phyloP scores from a whole-genome alignment of 1,284 basidiomycete genomes.

The Cryptococcus amylolentus region DNA sequence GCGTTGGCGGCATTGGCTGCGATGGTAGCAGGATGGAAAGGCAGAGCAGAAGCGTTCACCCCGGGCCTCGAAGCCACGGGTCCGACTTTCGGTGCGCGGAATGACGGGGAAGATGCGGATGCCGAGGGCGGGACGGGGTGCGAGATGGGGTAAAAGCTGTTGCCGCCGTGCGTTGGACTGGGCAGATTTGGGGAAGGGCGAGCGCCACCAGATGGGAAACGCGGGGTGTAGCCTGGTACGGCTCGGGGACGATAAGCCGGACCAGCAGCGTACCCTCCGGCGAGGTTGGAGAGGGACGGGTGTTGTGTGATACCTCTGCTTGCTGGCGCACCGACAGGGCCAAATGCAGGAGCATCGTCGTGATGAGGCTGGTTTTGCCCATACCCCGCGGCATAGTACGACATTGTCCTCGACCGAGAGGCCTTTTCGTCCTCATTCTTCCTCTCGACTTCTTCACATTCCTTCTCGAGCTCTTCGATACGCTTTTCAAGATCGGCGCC shows the following conservation, averaged over 20 bases:
- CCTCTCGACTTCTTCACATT: slow-evolving; percentile 33
- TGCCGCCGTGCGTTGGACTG: slow-evolving; percentile 20
- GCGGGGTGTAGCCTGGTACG: slow-evolving; percentile 28
- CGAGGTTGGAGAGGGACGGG: slow-evolving; percentile 26
- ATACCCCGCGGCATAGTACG: slow-evolving; percentile 14
- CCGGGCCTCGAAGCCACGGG: slow-evolving; percentile 6
- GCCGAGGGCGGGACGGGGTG: slow-evolving; percentile 19
- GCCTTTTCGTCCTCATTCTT: slow-evolving; percentile 13
- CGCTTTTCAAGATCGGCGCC: slow-evolving; percentile 38
- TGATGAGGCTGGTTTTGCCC: slow-evolving; percentile 14
- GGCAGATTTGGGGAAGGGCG: slow-evolving; percentile 11
- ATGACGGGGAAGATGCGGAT: slow-evolving; percentile 19
- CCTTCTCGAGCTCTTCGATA: slow-evolving; percentile 43
- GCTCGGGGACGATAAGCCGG: slow-evolving; percentile 32
- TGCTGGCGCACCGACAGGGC: not conserved
- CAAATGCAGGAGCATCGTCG: slow-evolving; percentile 1
- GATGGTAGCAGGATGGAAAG: slow-evolving; percentile 34
- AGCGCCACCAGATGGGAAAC: slow-evolving; percentile 36
- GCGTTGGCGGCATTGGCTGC: not conserved
- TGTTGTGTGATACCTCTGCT: slow-evolving; percentile 25
- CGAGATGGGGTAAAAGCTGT: slow-evolving; percentile 21
- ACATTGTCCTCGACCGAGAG: slow-evolving; percentile 5
- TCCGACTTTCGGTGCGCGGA: slow-evolving; percentile 3
- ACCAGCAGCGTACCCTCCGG: slow-evolving; percentile 21
- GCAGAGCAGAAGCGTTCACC: slow-evolving; percentile 37